phyloP scores from a whole-genome alignment of 139 green algal species.

The Diplosphaera chodatii region DNA sequence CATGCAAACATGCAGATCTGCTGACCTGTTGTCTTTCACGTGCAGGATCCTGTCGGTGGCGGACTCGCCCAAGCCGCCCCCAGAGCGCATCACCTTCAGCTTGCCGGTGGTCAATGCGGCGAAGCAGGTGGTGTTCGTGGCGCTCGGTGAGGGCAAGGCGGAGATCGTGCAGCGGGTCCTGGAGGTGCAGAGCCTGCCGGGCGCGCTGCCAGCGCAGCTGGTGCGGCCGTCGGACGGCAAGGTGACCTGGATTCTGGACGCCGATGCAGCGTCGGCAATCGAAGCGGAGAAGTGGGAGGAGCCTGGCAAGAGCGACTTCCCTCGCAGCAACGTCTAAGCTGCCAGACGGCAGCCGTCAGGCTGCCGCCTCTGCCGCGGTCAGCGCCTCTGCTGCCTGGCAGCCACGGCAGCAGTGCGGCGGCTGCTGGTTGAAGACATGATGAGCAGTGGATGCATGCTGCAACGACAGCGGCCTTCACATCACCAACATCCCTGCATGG shows the following conservation, averaged over 20 bases:
- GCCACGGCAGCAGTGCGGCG: too few species aligned
- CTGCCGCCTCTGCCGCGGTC: too few species aligned
- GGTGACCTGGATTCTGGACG: slow-evolving; percentile 50
- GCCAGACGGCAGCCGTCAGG: too few species aligned
- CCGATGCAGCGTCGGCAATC: slow-evolving; percentile 44
- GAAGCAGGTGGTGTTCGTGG: slow-evolving; percentile 53
- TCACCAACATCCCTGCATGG: too few species aligned
- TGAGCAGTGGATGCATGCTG: too few species aligned
- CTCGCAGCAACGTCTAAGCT: slow-evolving; percentile 24
- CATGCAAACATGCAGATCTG: too few species aligned
- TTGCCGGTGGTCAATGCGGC: slow-evolving; percentile 82
- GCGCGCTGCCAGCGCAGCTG: slow-evolving; percentile 81
- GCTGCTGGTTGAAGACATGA: too few species aligned
- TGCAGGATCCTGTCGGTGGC: slow-evolving; percentile 66
- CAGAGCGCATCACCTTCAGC: slow-evolving; percentile 92
- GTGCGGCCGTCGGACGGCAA: slow-evolving; percentile 56
- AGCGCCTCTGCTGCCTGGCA: too few species aligned
- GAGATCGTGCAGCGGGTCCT: slow-evolving; percentile 83
- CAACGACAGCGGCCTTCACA: too few species aligned
- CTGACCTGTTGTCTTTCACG: too few species aligned
- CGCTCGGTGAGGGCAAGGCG: slow-evolving; percentile 64
- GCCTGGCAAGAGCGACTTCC: slow-evolving; percentile 60
- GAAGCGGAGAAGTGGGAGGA: slow-evolving; percentile 53
- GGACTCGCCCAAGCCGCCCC: slow-evolving; percentile 93
- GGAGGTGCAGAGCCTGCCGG: slow-evolving; percentile 67